phyloP scores from a whole-genome alignment of 192 early-diverging fungal genomes.

The Helicostylum pulchrum region DNA sequence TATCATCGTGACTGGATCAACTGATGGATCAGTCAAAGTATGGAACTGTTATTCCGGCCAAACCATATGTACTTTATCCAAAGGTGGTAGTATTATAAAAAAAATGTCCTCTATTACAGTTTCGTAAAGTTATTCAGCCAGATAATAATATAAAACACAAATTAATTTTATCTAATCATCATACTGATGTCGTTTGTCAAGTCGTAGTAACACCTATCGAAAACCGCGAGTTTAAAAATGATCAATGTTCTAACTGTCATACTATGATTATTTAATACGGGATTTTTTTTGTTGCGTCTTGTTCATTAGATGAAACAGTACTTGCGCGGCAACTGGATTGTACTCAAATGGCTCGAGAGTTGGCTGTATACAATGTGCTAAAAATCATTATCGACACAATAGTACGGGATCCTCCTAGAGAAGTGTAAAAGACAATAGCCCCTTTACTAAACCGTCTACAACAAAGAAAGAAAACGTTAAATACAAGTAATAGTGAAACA shows the following conservation, averaged over 20 bases:
- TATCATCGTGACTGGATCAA: constrained; percentile 27
- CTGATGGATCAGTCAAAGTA: constrained; percentile 31
- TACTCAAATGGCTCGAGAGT: neutral
- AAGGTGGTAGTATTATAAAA: constrained; percentile 1
- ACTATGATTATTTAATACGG: constrained; percentile 27
- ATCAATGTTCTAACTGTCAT: constrained; percentile 14
- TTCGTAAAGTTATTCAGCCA: neutral
- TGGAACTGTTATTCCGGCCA: constrained; percentile 28
- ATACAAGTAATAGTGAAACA: neutral
- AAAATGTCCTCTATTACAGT: constrained; percentile 3
- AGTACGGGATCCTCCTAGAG: neutral
- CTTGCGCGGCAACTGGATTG: constrained; percentile 28
- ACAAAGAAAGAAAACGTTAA: neutral
- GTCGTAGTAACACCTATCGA: constrained; percentile 24
- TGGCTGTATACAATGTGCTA: constrained; percentile 13
- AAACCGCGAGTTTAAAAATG: constrained; percentile 8
- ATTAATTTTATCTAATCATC: constrained; percentile 17
- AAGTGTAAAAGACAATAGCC: too few species aligned
- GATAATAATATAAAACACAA: neutral
- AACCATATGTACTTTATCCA: constrained; percentile 23
- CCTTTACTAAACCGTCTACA: neutral
- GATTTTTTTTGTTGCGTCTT: constrained; percentile 32
- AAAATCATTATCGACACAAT: constrained; percentile 20
- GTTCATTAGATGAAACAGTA: constrained; percentile 21
- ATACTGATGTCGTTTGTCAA: constrained; percentile 16